Percentiles rank a stretch among this genome's conserved stretches.
Evolutionary conservation across 495 filamentous ascomycete genomes (phyloP).

Genomic region (Durotheca rogersii): DNA sequence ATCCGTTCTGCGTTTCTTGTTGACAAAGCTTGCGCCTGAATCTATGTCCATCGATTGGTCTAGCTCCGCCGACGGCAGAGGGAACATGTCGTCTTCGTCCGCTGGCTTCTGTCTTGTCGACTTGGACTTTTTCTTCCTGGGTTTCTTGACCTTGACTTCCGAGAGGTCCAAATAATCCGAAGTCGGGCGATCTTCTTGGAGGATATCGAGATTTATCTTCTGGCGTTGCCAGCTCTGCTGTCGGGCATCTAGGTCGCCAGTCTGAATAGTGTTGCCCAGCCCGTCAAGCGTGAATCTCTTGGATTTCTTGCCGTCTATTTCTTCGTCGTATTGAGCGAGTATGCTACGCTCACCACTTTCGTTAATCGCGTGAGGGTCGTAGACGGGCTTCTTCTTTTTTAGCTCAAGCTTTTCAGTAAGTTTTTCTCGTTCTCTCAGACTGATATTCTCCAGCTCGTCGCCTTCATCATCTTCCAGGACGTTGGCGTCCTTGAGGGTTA

Average conservation of each 20-base stretch:
- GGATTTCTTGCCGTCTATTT: constrained; percentile 87
- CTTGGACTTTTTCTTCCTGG: constrained; percentile 88
- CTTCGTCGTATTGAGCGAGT: constrained; percentile 89
- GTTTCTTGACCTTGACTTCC: constrained; percentile 86
- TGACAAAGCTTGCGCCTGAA: constrained; percentile 42
- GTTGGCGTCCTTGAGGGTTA: constrained; percentile 87
- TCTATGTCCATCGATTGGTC: constrained; percentile 78
- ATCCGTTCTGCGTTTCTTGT: constrained; percentile 64
- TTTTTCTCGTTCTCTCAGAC: constrained; percentile 74
- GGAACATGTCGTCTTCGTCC: constrained; percentile 77
- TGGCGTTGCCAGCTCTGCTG: constrained; percentile 64
- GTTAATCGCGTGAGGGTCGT: constrained; percentile 76
- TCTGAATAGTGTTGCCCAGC: constrained; percentile 65
- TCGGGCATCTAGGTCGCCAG: constrained; percentile 57
- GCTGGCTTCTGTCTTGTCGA: constrained; percentile 64
- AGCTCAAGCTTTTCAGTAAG: constrained; percentile 73
- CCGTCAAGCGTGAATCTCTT: constrained; percentile 86
- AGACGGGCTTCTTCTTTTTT: constrained; percentile 89
- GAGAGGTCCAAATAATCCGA: constrained; percentile 89
- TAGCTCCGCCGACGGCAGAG: constrained; percentile 44
- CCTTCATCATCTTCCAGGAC: constrained; percentile 79
- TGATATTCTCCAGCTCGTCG: constrained; percentile 87
- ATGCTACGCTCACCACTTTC: constrained; percentile 66
- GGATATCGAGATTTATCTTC: constrained; percentile 68
- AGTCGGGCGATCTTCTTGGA: constrained; percentile 48